These are phyloP conservation scores for Cercophora samala DNA, from an alignment of 495 filamentous ascomycete genomes.

Conservation along the genomic window DNA sequence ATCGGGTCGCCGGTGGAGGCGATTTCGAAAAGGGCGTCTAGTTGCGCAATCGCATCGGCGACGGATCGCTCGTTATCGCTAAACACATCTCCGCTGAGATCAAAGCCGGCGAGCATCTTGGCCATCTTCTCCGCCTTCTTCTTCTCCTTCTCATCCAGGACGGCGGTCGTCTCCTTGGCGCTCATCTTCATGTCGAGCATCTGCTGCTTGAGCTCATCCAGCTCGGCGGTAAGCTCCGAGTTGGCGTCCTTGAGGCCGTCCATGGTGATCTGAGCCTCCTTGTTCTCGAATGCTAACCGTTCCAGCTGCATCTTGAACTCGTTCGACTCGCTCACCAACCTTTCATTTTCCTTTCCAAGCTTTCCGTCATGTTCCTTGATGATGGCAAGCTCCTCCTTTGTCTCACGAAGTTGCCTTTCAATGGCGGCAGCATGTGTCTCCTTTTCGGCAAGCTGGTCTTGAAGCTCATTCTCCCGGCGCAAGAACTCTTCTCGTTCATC, in stretches of 20 bases:
- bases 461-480: conserved; percentile 90
- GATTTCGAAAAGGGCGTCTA: conserved; percentile 74
- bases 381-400: conserved; percentile 74
- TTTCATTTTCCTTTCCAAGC: conserved; percentile 82
- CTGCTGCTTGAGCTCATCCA: conserved; percentile 96
- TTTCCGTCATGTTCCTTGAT: conserved; percentile 80
- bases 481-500: conserved; percentile 97
- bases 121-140: conserved; percentile 99
- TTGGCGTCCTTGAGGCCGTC: conserved; percentile 96
- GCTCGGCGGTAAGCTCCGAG: conserved; percentile 79
- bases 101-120: conserved; percentile 99
- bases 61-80: conserved; percentile 86
- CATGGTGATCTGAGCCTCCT: conserved; percentile 96
- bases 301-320: conserved; percentile 94
- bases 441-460: conserved; percentile 92
- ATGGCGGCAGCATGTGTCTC: conserved; percentile 74
- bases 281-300: conserved; percentile 90
- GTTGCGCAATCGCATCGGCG: conserved; percentile 70
- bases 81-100: conserved; percentile 84
- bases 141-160: conserved; percentile 92
- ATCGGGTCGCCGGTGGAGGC: conserved; percentile 73
- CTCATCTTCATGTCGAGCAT: conserved; percentile 93
- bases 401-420: conserved; percentile 74
- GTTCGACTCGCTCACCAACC: conserved; percentile 75
- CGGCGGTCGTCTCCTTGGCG: conserved; percentile 85